Evolutionary conservation across 441 rosid genomes (phyloP).

Genomic region (Rhodomyrtus psidioides): DNA sequence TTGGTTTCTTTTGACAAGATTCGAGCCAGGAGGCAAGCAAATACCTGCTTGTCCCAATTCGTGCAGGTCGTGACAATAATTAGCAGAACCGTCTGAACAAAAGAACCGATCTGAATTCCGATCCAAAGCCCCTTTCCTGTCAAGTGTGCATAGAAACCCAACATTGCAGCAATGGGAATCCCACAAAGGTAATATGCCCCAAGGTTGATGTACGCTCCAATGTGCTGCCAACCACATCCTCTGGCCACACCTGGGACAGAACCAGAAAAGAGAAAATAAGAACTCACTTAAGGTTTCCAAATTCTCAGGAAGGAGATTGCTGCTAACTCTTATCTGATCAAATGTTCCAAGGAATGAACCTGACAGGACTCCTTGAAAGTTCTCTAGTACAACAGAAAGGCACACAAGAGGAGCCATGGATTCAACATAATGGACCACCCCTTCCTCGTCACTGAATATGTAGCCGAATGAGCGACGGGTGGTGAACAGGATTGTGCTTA

Average conservation of each 20-base stretch:
- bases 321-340: background rate
- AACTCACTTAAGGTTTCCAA: background rate
- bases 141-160: slow-evolving; percentile 35
- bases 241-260: slow-evolving; percentile 39
- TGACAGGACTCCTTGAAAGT: slow-evolving; percentile 51
- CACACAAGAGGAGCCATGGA: slow-evolving; percentile 39
- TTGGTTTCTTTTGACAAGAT: background rate
- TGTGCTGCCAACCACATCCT: slow-evolving; percentile 66
- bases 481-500: slow-evolving; percentile 15
- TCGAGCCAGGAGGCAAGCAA: background rate
- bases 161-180: slow-evolving; percentile 31
- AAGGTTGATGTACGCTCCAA: slow-evolving; percentile 38
- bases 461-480: slow-evolving; percentile 14
- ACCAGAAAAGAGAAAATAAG: background rate
- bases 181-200: slow-evolving; percentile 48
- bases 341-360: slow-evolving; percentile 15
- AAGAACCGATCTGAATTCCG: slow-evolving; percentile 46
- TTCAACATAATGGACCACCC: slow-evolving; percentile 19
- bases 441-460: slow-evolving; percentile 19
- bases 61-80: slow-evolving; percentile 29
- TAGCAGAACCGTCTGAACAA: slow-evolving; percentile 33
- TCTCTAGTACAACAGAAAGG: slow-evolving; percentile 38
- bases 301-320: background rate
- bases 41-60: slow-evolving; percentile 47
- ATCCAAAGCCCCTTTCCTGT: slow-evolving; percentile 61